Conservation (phyloP, 148 eudicot species). For the Nepenthes gracilis region DNA sequence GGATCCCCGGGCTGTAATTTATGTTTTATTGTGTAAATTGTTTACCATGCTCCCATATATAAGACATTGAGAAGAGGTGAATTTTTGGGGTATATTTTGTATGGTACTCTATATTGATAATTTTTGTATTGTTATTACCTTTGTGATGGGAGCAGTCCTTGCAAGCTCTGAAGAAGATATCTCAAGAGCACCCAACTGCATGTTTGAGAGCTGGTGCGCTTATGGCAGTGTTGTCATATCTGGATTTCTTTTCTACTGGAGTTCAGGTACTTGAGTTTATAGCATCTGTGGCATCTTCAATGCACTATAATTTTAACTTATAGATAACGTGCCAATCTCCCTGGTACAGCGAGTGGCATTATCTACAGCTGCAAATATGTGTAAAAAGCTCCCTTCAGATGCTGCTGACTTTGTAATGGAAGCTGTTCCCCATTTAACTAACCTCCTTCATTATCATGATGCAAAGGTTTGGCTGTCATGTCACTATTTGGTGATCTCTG, state of each 20-base stretch:
- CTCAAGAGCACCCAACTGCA: conserved; percentile 97
- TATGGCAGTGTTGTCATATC: conserved; percentile 97
- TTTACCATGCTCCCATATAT: too few species aligned
- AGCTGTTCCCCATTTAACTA: conserved; percentile 92
- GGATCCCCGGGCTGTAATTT: not conserved
- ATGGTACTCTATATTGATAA: not conserved
- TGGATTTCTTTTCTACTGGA: conserved; percentile 96
- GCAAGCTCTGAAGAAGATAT: conserved; percentile 97
- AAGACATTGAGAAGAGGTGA: too few species aligned
- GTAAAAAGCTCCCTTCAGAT: conserved; percentile 97
- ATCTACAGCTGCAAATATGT: conserved; percentile 98
- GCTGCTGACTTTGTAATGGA: conserved; percentile 99
- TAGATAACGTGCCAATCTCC: not conserved
- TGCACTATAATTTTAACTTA: not conserved
- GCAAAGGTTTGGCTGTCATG: conserved; percentile 46
- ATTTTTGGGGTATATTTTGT: too few species aligned
- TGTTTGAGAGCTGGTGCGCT: conserved; percentile 94
- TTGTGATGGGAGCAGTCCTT: conserved; percentile 50
- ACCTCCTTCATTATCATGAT: conserved; percentile 95
- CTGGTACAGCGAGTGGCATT: conserved; percentile 74
- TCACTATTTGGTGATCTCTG: not conserved
- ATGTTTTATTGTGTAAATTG: too few species aligned
- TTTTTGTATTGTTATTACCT: not conserved
- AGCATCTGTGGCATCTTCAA: conserved; percentile 1
- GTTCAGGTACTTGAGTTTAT: conserved; percentile 56